phyloP scores from a whole-genome alignment of 371 early-diverging fungal species.

The Chytridium lagenaria region DNA sequence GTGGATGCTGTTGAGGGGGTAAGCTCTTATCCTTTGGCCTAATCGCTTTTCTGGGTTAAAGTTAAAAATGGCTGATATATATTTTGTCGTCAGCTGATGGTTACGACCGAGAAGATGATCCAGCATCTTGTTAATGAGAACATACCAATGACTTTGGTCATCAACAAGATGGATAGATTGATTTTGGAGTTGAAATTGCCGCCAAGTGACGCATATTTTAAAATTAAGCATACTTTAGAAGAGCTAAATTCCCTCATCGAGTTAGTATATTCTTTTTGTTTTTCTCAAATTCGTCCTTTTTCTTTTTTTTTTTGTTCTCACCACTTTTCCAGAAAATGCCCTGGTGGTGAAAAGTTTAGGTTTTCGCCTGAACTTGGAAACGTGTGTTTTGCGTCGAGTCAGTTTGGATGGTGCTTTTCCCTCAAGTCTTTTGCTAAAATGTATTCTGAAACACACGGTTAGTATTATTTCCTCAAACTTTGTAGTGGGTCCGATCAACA shows the following conservation, averaged over 20 bases:
- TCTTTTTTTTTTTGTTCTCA: conserved; percentile 20
- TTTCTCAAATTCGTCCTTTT: neutral
- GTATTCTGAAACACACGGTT: conserved; percentile 74
- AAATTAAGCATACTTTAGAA: conserved; percentile 92
- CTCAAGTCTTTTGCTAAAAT: conserved; percentile 90
- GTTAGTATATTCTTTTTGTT: conserved; percentile 36
- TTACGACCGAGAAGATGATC: conserved; percentile 89
- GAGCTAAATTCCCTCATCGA: conserved; percentile 89
- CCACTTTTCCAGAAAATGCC: conserved; percentile 36
- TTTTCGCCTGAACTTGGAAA: conserved; percentile 95
- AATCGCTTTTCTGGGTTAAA: no score
- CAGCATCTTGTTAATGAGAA: conserved; percentile 81
- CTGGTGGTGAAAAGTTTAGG: conserved; percentile 65
- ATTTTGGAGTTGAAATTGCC: conserved; percentile 95
- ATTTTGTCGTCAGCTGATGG: no score
- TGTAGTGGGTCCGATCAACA: no score
- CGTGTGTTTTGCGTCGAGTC: conserved; percentile 93
- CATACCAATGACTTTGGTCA: conserved; percentile 81
- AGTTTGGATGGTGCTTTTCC: conserved; percentile 95
- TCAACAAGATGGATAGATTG: conserved; percentile 97
- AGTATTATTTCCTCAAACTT: conserved; percentile 10
- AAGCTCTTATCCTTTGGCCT: no score
- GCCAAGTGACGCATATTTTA: conserved; percentile 95
- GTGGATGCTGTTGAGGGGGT: conserved; percentile 98
- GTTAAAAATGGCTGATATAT: no score